Base-by-base conservation (phyloP, 129 eudicot genomes). In the Chrysanthemum seticuspe region DNA sequence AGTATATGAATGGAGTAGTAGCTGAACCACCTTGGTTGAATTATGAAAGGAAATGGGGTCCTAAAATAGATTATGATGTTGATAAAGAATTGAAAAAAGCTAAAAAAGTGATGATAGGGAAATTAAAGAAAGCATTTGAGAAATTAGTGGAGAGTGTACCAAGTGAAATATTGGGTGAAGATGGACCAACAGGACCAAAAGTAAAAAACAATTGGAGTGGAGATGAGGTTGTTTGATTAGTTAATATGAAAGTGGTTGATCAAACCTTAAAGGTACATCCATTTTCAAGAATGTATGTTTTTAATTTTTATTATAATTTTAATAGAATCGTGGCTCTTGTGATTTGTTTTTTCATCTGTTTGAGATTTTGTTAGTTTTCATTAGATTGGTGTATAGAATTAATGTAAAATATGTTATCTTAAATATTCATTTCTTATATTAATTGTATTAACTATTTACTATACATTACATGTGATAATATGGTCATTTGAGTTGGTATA, bases 141-240 rank as follows among this genome's bases (percentile, higher is more conserved):
- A 77, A 62, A 40, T 27, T 81, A 68, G 78, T 87, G 59, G 83
- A 52, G 58, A 65, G 81, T 74, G 27, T 90, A 9, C 96, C 96
- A 8, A 74, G 63, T 25, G 96, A 87, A 68, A 82, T 85, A 68
- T 71, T 87, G 73, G 96, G 93, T 54, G 93, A 90, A 73, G 90
- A 90, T 73, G 96, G 96, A 27, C 96, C 96, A 13, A 83, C 85
- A 50, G 96, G 96, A 3, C 93, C 96, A 16, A 90, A 90, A 67
- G 83, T 67, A 31, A 90, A 90, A 58, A 78, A 11, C 11, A 87
- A 72, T 77, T 90, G 96, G 96, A 65, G 62, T 81, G 93, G 93
- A 34, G 70, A 79, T 74, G 83, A 79, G 72, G 55, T 34, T 18
- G 72, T 62, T 55, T 44, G 5, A 64, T 80, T 51, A 47, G 23